Conservation (phyloP, 495 filamentous ascomycete species). For the Annulohypoxylon moriforme region DNA sequence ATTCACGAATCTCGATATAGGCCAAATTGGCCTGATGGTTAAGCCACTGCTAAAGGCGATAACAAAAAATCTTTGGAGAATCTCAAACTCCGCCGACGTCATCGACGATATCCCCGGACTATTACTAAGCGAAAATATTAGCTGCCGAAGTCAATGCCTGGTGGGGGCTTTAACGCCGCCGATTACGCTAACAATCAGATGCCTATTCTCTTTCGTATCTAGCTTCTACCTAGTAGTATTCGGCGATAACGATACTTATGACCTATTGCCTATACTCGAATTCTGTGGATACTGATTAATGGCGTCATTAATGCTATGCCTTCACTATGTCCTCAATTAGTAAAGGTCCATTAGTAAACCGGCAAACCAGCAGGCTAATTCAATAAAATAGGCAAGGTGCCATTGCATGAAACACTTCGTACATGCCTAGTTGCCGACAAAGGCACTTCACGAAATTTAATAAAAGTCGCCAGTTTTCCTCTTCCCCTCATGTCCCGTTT, state of each 20-base stretch:
- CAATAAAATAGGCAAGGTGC: conserved; percentile 4
- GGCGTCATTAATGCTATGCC: not conserved
- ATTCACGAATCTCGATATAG: too few relatives aligned
- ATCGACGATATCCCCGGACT: not conserved
- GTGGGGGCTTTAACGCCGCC: not conserved
- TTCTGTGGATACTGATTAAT: not conserved
- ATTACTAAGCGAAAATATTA: conserved; percentile 4
- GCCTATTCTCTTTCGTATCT: not conserved
- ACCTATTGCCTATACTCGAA: not conserved
- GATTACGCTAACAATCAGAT: not conserved
- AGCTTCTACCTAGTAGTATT: not conserved
- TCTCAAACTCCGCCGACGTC: not conserved
- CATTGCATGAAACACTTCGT: not conserved
- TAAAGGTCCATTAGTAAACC: conserved; percentile 4
- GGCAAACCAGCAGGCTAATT: conserved; percentile 3
- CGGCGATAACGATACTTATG: not conserved
- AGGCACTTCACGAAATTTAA: not conserved
- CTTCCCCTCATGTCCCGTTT: conserved; percentile 24
- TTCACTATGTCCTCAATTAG: conserved; percentile 3
- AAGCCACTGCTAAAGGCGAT: not conserved
- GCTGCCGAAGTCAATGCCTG: not conserved
- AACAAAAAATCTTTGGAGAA: not conserved
- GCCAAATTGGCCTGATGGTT: not conserved
- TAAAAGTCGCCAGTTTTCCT: not conserved
- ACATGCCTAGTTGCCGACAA: not conserved